Conservation (phyloP, 2,329 filamentous ascomycete genomes). For the Paraconiothyrium sp. region DNA sequence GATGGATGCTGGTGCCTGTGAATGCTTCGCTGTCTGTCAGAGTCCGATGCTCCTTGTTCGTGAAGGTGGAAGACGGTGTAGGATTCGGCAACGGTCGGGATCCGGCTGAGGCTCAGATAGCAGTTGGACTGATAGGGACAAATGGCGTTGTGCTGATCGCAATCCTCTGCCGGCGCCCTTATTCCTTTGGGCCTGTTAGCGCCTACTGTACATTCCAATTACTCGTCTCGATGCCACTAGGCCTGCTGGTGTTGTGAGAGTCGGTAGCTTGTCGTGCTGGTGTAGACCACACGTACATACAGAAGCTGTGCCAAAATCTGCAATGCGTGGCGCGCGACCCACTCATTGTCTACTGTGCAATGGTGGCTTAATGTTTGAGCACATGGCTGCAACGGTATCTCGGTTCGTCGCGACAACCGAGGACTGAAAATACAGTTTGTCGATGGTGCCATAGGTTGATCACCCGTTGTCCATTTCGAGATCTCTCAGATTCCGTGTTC, state of each 20-base stretch:
- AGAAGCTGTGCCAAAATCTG: background rate
- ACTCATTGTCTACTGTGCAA: too few relatives aligned
- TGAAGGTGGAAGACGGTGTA: background rate
- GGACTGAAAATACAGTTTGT: background rate
- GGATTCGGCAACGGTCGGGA: background rate
- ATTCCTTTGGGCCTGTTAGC: background rate
- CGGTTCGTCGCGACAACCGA: too few relatives aligned
- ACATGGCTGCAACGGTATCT: too few relatives aligned
- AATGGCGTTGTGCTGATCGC: conserved; percentile 2
- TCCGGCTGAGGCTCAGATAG: conserved; percentile 1
- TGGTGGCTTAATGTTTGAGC: too few relatives aligned
- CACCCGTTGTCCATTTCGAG: background rate
- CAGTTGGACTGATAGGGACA: background rate
- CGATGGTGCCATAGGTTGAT: background rate
- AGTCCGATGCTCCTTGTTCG: too few relatives aligned
- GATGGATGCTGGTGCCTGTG: background rate
- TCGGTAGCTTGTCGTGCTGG: too few relatives aligned
- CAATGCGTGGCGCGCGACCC: too few relatives aligned
- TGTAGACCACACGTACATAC: background rate
- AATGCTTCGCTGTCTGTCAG: background rate
- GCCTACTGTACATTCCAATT: background rate
- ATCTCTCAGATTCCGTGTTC: background rate
- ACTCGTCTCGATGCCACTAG: background rate
- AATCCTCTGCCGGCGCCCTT: background rate
- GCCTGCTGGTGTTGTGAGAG: background rate